phyloP scores from a whole-genome alignment of 1,284 basidiomycete genomes.

The Heliocybe sulcata region DNA sequence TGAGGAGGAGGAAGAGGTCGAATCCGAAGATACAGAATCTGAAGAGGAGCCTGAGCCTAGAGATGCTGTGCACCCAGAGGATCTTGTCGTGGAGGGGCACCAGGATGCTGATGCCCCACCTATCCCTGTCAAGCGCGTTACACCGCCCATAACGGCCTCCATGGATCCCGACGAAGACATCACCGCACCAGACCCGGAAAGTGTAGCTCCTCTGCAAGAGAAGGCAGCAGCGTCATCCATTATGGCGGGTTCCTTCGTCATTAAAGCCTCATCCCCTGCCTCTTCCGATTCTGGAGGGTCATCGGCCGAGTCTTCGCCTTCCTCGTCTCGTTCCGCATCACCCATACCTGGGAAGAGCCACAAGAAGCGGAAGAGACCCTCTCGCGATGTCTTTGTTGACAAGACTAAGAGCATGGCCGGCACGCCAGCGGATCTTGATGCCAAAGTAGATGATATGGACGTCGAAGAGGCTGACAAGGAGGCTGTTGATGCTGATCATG shows the following conservation, averaged over 20 bases:
- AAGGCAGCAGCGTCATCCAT: constrained; percentile 41
- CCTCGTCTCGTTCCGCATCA: constrained; percentile 34
- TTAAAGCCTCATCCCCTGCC: constrained; percentile 27
- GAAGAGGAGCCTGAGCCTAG: constrained; percentile 10
- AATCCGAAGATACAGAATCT: constrained; percentile 6
- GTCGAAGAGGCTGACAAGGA: constrained; percentile 27
- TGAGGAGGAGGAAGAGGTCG: constrained; percentile 11
- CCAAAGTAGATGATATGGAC: constrained; percentile 20
- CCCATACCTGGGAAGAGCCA: constrained; percentile 24
- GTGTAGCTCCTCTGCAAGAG: constrained; percentile 31
- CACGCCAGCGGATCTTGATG: constrained; percentile 16
- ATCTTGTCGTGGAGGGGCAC: constrained; percentile 6
- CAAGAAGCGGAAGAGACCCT: constrained; percentile 11
- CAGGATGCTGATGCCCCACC: constrained; percentile 9
- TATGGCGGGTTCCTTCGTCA: constrained; percentile 38
- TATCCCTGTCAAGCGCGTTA: constrained; percentile 3
- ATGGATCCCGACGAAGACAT: constrained; percentile 19
- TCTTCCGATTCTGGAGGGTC: constrained; percentile 21
- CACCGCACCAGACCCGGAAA: constrained; percentile 27
- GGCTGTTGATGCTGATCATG: constrained; percentile 30
- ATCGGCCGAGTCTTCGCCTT: constrained; percentile 24
- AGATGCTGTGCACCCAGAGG: background rate
- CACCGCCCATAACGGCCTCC: background rate
- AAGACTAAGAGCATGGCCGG: constrained; percentile 18
- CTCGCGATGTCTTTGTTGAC: constrained; percentile 16